Evolutionary conservation across 176 grass and related monocot genomes (phyloP).

Genomic region (Paspalum vaginatum): DNA sequence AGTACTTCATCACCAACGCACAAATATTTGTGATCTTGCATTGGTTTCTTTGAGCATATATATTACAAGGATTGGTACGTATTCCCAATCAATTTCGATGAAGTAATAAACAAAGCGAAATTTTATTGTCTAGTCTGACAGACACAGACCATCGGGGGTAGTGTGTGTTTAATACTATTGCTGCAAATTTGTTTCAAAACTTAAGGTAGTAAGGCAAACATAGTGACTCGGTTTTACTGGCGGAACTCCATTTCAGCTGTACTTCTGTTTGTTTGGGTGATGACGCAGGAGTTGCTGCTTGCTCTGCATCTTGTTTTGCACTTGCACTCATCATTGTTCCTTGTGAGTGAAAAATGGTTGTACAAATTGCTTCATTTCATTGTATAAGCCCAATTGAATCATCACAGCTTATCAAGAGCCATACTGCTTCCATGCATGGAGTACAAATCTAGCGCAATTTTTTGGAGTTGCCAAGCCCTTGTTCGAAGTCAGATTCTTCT

Average conservation of each 20-base stretch:
- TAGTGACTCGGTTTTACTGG: not conserved
- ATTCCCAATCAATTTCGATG: not conserved
- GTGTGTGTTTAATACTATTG: not conserved
- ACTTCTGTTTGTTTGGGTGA: not conserved
- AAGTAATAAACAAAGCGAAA: not conserved
- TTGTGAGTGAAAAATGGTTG: not conserved
- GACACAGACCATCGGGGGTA: not conserved
- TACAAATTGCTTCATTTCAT: not conserved
- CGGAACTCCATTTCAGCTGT: too few relatives aligned
- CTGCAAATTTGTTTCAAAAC: not conserved
- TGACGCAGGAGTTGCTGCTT: not conserved
- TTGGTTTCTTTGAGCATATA: not conserved
- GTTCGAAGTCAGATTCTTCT: not conserved
- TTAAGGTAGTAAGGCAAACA: too few relatives aligned
- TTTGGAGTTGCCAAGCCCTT: not conserved
- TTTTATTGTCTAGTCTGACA: not conserved
- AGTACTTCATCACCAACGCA: not conserved
- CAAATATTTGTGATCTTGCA: not conserved
- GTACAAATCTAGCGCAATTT: not conserved
- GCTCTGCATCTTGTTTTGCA: not conserved
- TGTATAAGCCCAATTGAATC: not conserved
- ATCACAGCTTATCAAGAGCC: not conserved
- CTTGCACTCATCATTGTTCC: not conserved
- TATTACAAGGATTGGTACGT: not conserved
- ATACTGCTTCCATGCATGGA: not conserved